Percentiles rank a stretch among this genome's conserved stretches.
Evolutionary conservation across 2,329 filamentous ascomycete genomes (phyloP).

Genomic region (Thermothelomyces thermophilus): DNA sequence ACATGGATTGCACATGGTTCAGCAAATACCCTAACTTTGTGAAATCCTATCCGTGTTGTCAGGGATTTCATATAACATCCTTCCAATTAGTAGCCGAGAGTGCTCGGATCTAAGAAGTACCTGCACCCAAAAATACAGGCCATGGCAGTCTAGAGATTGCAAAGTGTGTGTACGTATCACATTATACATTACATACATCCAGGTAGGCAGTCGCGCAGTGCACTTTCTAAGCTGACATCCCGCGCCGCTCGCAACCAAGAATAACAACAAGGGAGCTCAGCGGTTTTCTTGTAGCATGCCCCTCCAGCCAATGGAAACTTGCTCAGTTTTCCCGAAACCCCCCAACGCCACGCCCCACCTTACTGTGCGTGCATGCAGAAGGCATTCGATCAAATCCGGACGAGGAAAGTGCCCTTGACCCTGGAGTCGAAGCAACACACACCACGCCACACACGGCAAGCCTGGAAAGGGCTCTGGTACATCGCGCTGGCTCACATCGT

Average conservation of each 20-base stretch:
- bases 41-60: background rate
- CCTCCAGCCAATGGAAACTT: conserved; percentile 37
- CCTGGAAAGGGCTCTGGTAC: background rate
- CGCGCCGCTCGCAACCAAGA: background rate
- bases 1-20: background rate
- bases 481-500: background rate
- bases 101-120: no score
- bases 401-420: conserved; percentile 1
- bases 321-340: conserved; percentile 27
- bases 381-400: conserved; percentile 7
- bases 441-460: background rate
- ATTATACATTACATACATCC: no score
- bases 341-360: conserved; percentile 22
- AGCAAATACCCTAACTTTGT: background rate
- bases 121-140: no score
- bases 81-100: no score
- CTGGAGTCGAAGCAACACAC: conserved; percentile 6
- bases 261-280: background rate
- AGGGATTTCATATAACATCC: no score
- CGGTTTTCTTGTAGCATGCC: conserved; percentile 1
- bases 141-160: no score
- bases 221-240: background rate
- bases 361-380: conserved; percentile 10
- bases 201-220: background rate
- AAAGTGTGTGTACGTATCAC: no score